These are phyloP conservation scores for Scleroderma citrinum DNA, from an alignment of 768 basidiomycete species.

Conservation along the genomic window DNA sequence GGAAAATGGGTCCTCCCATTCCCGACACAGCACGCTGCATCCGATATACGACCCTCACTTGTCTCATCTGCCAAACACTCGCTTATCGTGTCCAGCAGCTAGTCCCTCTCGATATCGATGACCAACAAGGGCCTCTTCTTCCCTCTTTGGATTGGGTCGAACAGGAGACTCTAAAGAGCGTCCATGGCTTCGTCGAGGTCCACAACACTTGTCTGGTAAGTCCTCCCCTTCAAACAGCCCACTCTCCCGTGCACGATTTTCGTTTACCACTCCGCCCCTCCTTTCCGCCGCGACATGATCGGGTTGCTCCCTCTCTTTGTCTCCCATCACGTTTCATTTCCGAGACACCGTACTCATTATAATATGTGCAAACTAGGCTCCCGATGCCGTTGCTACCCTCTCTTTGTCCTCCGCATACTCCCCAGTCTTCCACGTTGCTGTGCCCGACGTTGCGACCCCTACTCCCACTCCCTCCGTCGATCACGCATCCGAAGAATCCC, in stretches of 20 bases:
- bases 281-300: background rate
- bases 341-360: background rate
- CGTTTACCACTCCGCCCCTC: background rate
- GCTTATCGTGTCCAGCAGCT: constrained; percentile 68
- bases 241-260: background rate
- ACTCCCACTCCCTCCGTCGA: constrained; percentile 22
- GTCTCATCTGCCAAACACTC: constrained; percentile 57
- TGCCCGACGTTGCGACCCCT: constrained; percentile 27
- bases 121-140: constrained; percentile 57
- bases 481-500: constrained; percentile 20
- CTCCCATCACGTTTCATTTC: background rate
- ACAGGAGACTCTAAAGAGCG: constrained; percentile 60
- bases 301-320: background rate
- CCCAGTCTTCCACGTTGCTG: constrained; percentile 39
- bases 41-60: constrained; percentile 61
- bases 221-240: constrained; percentile 8
- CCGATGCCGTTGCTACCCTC: constrained; percentile 19
- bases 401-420: constrained; percentile 41
- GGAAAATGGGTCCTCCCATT: constrained; percentile 40
- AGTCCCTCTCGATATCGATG: constrained; percentile 51
- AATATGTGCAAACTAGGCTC: constrained; percentile 13
- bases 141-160: constrained; percentile 77
- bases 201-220: constrained; percentile 63
- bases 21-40: constrained; percentile 43
- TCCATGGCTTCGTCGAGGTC: constrained; percentile 70